Percentiles rank a stretch among this genome's conserved stretches.
These are phyloP conservation scores for Selaginella tamariscina DNA, from an alignment of 75 land plant genomes.

Conservation along the genomic window DNA sequence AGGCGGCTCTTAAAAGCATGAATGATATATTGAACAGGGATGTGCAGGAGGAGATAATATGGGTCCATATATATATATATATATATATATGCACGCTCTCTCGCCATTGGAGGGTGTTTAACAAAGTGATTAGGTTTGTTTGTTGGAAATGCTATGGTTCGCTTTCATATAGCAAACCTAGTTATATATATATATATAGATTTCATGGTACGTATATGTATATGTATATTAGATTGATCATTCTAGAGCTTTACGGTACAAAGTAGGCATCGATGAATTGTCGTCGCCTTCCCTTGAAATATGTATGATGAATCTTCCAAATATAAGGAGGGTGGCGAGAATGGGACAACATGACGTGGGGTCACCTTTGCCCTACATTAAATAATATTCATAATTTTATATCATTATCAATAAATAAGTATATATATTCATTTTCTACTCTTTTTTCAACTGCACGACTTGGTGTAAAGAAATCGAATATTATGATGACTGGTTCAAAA, in stretches of 20 bases:
- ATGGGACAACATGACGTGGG: background rate
- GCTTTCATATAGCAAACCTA: background rate
- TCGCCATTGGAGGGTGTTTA: too few species aligned
- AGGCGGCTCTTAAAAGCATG: too few species aligned
- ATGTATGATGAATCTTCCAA: background rate
- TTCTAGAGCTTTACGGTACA: too few species aligned
- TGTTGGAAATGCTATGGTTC: too few species aligned
- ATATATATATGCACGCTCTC: too few species aligned
- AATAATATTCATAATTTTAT: background rate
- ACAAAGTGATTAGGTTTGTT: too few species aligned
- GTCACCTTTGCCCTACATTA: background rate
- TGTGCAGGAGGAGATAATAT: too few species aligned
- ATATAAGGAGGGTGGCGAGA: background rate
- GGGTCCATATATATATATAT: too few species aligned
- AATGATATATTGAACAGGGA: too few species aligned
- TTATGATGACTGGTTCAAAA: background rate
- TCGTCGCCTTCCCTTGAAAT: background rate
- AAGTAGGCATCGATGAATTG: background rate
- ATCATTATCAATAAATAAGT: background rate
- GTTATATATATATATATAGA: background rate
- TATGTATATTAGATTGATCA: too few species aligned
- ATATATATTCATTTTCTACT: background rate
- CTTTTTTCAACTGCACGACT: background rate
- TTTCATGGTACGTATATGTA: background rate
- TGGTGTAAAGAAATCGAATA: background rate